phyloP scores from a whole-genome alignment of 2,329 filamentous ascomycete species.

The Chalara sp. region DNA sequence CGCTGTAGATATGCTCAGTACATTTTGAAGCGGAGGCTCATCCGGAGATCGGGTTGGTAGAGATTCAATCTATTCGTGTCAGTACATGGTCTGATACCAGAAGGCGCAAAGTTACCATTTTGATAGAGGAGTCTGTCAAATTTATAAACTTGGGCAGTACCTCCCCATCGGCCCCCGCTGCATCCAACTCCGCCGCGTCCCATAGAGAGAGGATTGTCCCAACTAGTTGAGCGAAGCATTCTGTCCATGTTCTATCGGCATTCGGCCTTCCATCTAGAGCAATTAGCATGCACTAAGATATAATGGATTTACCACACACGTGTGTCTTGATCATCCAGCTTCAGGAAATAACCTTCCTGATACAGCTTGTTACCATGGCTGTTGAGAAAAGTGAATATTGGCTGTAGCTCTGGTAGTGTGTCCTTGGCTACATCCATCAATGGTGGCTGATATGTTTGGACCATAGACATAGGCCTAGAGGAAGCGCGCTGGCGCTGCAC shows the following conservation, averaged over 20 bases:
- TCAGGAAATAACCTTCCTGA: constrained; percentile 95
- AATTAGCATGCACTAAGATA: constrained; percentile 24
- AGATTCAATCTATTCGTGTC: constrained; percentile 64
- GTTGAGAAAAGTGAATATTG: constrained; percentile 90
- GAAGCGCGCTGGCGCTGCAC: constrained; percentile 36
- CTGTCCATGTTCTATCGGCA: constrained; percentile 81
- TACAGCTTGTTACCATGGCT: constrained; percentile 95
- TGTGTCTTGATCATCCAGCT: constrained; percentile 88
- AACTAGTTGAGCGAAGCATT: constrained; percentile 94
- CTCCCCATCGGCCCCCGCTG: constrained; percentile 75
- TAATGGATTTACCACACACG: constrained; percentile 49
- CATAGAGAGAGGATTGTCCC: constrained; percentile 92
- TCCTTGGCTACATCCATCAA: constrained; percentile 80
- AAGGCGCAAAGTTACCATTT: constrained; percentile 63
- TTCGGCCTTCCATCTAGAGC: constrained; percentile 75
- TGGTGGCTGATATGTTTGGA: constrained; percentile 78
- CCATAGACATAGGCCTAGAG: constrained; percentile 72
- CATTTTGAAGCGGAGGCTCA: constrained; percentile 83
- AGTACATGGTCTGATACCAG: constrained; percentile 12
- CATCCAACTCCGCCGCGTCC: constrained; percentile 89
- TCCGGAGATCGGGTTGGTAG: constrained; percentile 73
- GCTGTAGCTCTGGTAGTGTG: constrained; percentile 86
- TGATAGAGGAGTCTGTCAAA: constrained; percentile 92
- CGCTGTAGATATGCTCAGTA: constrained; percentile 91
- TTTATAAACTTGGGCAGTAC: constrained; percentile 93